These are phyloP conservation scores for Chaetomiaceae sp. DNA, from an alignment of 2,329 filamentous ascomycete species.

Conservation along the genomic window DNA sequence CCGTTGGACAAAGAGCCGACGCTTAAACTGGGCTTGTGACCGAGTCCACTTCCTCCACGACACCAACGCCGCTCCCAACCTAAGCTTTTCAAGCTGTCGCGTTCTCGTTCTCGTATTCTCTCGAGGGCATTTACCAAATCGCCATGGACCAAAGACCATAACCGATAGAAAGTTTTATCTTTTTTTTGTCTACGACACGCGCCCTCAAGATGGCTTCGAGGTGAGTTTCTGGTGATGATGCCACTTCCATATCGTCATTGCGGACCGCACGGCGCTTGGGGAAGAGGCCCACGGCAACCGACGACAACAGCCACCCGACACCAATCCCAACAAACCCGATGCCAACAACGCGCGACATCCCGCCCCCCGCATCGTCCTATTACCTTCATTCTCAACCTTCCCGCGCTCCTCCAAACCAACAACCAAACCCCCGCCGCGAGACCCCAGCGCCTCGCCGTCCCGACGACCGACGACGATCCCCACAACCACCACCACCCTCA, in stretches of 20 bases:
- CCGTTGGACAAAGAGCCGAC: slow-evolving; percentile 13
- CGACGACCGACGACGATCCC: too few species aligned
- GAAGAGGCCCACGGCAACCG: too few species aligned
- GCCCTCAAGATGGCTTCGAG: slow-evolving; percentile 23
- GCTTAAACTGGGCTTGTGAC: neutral
- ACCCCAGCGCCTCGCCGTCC: too few species aligned
- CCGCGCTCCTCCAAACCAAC: too few species aligned
- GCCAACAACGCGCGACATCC: neutral
- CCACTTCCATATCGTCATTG: neutral
- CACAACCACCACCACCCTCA: neutral
- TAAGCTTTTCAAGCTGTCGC: neutral
- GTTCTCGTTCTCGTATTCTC: neutral
- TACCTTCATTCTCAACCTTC: too few species aligned
- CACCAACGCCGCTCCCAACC: too few species aligned
- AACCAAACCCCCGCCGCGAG: too few species aligned
- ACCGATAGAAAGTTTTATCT: neutral
- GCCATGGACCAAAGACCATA: slow-evolving; percentile 9
- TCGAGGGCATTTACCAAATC: neutral
- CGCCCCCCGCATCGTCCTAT: too few species aligned
- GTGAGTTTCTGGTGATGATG: slow-evolving; percentile 15
- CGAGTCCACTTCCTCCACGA: neutral
- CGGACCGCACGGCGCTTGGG: neutral
- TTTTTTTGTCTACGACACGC: neutral
- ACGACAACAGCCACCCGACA: neutral
- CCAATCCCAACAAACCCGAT: neutral